Conservation (phyloP, 1,139 yeast genomes). For the Magnusiomyces sp. region DNA sequence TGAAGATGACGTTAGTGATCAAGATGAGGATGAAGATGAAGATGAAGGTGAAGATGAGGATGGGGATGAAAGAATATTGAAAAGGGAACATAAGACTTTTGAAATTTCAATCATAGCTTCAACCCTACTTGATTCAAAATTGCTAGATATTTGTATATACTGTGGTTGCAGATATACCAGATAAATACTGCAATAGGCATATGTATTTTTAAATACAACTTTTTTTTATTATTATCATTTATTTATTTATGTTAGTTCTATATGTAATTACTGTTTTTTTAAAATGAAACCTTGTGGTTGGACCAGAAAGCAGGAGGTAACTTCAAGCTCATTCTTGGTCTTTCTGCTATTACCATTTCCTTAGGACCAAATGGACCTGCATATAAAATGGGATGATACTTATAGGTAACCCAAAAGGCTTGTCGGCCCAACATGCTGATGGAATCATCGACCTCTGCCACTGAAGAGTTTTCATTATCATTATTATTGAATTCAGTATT, state of each 20-base stretch:
- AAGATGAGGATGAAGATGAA: not conserved
- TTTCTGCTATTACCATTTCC: conserved; percentile 67
- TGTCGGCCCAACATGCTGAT: conserved; percentile 23
- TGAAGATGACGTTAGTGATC: too few species aligned
- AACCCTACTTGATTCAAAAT: not conserved
- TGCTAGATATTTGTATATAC: conserved; percentile 1
- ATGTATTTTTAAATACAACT: not conserved
- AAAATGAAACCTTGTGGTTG: conserved; percentile 51
- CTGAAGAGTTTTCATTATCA: conserved; percentile 11
- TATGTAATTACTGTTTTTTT: conserved; percentile 14
- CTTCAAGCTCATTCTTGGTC: conserved; percentile 58
- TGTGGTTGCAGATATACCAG: conserved; percentile 4
- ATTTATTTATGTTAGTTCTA: not conserved
- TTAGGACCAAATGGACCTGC: conserved; percentile 49
- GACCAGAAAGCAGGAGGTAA: conserved; percentile 70
- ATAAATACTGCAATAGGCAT: not conserved
- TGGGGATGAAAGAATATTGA: not conserved
- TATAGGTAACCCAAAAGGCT: conserved; percentile 68
- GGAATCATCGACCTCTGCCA: conserved; percentile 29
- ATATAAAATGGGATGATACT: conserved; percentile 65
- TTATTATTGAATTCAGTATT: too few species aligned
- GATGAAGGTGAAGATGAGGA: not conserved
- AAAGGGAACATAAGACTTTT: not conserved
- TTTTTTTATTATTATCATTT: not conserved
- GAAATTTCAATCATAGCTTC: not conserved